phyloP scores from a whole-genome alignment of 1,139 yeast genomes.

The Kazachstania sp. region DNA sequence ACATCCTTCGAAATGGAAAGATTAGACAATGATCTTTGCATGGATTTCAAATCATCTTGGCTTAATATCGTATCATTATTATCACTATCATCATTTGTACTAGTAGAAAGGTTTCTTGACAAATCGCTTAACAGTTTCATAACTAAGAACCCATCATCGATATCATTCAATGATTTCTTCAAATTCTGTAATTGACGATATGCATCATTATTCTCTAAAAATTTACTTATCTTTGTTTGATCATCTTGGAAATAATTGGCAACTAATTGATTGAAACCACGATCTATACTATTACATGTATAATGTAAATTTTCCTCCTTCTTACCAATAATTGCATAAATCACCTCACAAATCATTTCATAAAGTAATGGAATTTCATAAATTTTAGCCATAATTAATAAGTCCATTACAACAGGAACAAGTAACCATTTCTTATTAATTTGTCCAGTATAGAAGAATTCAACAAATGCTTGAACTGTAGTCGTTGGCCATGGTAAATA shows the following conservation, averaged over 20 bases:
- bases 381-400: slow-evolving; percentile 51
- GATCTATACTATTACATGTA: slow-evolving; percentile 28
- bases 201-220: slow-evolving; percentile 26
- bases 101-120: slow-evolving; percentile 7
- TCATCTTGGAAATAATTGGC: slow-evolving; percentile 19
- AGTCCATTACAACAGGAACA: slow-evolving; percentile 58
- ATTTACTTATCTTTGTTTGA: slow-evolving; percentile 32
- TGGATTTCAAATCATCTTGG: background rate
- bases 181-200: slow-evolving; percentile 18
- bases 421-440: slow-evolving; percentile 65
- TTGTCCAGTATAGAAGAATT: slow-evolving; percentile 70
- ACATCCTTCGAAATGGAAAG: slow-evolving; percentile 1
- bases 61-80: background rate
- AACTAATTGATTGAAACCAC: slow-evolving; percentile 17
- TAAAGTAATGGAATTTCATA: slow-evolving; percentile 61
- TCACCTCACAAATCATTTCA: slow-evolving; percentile 57
- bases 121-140: slow-evolving; percentile 43
- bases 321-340: slow-evolving; percentile 60
- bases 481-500: slow-evolving; percentile 58
- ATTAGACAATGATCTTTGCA: slow-evolving; percentile 6
- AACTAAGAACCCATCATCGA: slow-evolving; percentile 59
- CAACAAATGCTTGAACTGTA: slow-evolving; percentile 58
- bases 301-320: slow-evolving; percentile 48
- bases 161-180: slow-evolving; percentile 32
- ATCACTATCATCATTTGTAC: slow-evolving; percentile 9